Conservation (phyloP, 2,329 filamentous ascomycete species). For the Xylaria digitata region DNA sequence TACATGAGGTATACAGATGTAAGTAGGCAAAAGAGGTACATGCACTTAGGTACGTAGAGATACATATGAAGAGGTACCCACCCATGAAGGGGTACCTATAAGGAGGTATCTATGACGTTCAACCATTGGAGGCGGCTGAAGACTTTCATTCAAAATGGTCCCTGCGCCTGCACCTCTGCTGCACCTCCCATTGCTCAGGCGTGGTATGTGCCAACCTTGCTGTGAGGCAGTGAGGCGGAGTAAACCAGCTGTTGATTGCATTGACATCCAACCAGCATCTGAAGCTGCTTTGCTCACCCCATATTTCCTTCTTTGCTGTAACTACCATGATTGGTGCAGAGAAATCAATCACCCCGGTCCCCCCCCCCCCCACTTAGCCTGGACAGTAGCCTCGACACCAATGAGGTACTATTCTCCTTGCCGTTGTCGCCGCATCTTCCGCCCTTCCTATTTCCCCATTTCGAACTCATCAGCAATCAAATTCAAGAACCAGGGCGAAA, state of each 20-base stretch:
- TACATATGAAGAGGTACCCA: too few relatives aligned
- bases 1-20: too few relatives aligned
- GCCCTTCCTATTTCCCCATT: conserved; percentile 24
- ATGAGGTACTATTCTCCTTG: conserved; percentile 21
- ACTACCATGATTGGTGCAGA: conserved; percentile 18
- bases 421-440: conserved; percentile 35
- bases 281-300: background rate
- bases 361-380: background rate
- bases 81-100: too few relatives aligned
- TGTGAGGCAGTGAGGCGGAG: conserved; percentile 35
- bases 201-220: conserved; percentile 29
- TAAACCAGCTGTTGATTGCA: conserved; percentile 30
- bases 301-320: background rate
- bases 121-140: conserved; percentile 43
- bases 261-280: conserved; percentile 18
- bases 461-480: conserved; percentile 29
- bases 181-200: conserved; percentile 18
- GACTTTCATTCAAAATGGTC: conserved; percentile 19
- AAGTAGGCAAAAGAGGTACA: too few relatives aligned
- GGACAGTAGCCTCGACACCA: background rate
- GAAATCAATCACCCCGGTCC: background rate
- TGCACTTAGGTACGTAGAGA: background rate
- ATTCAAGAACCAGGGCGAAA: conserved; percentile 17
- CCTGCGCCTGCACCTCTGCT: conserved; percentile 19
- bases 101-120: conserved; percentile 27